Evolutionary conservation across 2,329 filamentous ascomycete species (phyloP), one percentile per base, ranked within the genome.

Genomic region (Knufia fluminis): DNA sequence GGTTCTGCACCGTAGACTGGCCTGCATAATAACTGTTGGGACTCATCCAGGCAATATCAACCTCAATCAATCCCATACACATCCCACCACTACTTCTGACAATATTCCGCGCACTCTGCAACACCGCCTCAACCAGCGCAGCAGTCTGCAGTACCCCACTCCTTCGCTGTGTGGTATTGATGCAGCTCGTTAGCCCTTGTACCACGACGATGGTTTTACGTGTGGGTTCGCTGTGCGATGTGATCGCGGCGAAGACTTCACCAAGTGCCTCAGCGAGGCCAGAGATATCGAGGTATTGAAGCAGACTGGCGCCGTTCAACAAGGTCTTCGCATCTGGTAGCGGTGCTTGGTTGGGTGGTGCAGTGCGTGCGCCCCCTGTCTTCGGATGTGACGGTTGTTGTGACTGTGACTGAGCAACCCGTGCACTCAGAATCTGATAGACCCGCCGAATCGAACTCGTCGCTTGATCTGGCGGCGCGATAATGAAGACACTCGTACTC

Each of bases 231-330:
- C 7, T 4, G 19, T 42, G 8, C 12, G 19, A 14, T 48, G 41
- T 14, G 36, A 38, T 6, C 39, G 19, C 48, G 20, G 35, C 40
- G 45, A 50, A 6, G 47, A 54, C 42, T 38, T 58, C 55, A n/a
- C 33, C 43, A 4, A 58, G 43, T 19, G 47, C 44, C 20, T 56
- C 52, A 22, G 38, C 35, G 2, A 58, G 49, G 22, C 55, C 55
- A 4, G 52, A 35, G 4, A 53, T 36, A 33, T 54, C 52, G 33
- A 58, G 56, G 45, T 54, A 56, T 36, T 54, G 55, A n/a, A 58
- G 33, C 7, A 56, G 26, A 9, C 45, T 46, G 7, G 54, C 52
- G 17, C 47, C 2, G n/a, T 52, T 49, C 19, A 58, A 49, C 24
- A 58, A 47, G 16, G 54, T 49, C 6, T 54, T 45, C 4, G 55